These are phyloP conservation scores for Penicillium herquei DNA, from an alignment of 495 filamentous ascomycete genomes.

Conservation along the genomic window DNA sequence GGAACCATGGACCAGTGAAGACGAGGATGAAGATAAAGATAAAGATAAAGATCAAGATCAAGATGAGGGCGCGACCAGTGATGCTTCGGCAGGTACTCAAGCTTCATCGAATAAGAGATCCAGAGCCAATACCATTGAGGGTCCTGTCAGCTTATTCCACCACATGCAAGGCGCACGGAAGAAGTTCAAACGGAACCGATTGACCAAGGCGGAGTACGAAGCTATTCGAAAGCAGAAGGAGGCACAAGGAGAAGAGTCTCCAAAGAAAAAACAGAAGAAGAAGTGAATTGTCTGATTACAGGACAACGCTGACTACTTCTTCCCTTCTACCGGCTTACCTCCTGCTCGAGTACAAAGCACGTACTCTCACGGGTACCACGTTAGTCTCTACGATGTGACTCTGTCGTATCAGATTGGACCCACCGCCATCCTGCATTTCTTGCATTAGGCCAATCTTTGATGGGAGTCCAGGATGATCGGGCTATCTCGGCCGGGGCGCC, in stretches of 20 bases:
- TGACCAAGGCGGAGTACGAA: not conserved
- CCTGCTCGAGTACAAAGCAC: no score
- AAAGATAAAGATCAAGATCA: constrained; percentile 7
- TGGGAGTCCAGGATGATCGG: no score
- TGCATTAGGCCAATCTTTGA: no score
- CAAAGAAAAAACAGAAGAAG: not conserved
- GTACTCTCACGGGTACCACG: no score
- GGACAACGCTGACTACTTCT: not conserved
- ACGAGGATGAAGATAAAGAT: constrained; percentile 16
- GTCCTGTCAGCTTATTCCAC: constrained; percentile 23
- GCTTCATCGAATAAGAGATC: constrained; percentile 7
- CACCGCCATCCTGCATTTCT: no score
- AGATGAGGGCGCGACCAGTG: not conserved
- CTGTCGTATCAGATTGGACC: no score
- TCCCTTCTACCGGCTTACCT: no score
- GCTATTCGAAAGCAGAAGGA: not conserved
- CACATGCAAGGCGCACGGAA: constrained; percentile 20
- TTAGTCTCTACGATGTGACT: no score
- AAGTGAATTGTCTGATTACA: not conserved
- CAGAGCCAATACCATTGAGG: constrained; percentile 16
- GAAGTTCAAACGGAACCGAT: constrained; percentile 24
- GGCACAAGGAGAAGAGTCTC: not conserved
- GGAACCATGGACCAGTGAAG: constrained; percentile 33
- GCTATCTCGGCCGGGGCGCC: no score
- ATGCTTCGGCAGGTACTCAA: not conserved